phyloP scores from a whole-genome alignment of 1,284 basidiomycete genomes.

The Pascua sp. region DNA sequence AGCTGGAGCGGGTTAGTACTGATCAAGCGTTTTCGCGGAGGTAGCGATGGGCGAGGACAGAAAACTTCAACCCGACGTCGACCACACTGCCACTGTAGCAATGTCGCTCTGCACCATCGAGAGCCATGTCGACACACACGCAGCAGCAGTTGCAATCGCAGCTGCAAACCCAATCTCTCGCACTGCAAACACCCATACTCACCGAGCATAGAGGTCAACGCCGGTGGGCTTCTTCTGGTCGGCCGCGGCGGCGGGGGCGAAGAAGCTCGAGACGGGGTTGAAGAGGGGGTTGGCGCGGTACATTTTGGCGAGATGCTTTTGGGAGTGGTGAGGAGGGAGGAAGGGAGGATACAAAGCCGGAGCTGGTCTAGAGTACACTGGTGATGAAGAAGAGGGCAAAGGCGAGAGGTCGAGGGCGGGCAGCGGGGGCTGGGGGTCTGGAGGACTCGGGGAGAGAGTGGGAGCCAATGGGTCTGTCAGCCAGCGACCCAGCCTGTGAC shows the following conservation, averaged over 20 bases:
- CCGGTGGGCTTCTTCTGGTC: conserved; percentile 46
- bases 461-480: too few relatives aligned
- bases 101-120: too few relatives aligned
- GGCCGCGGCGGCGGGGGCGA: conserved; percentile 49
- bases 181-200: conserved; percentile 10
- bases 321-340: conserved; percentile 3
- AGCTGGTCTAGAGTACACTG: not conserved
- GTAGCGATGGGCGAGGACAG: not conserved
- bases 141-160: not conserved
- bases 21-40: not conserved
- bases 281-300: conserved; percentile 23
- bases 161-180: too few relatives aligned
- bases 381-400: not conserved
- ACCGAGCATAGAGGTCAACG: conserved; percentile 52
- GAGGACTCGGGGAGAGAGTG: too few relatives aligned
- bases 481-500: too few relatives aligned
- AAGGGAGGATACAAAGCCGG: not conserved
- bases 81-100: not conserved
- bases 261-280: conserved; percentile 46
- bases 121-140: not conserved
- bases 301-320: conserved; percentile 8
- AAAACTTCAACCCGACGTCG: not conserved
- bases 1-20: conserved; percentile 33
- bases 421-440: too few relatives aligned
- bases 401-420: not conserved